Base-by-base conservation (phyloP, 345 rosid species). In the Corymbia maculata region DNA sequence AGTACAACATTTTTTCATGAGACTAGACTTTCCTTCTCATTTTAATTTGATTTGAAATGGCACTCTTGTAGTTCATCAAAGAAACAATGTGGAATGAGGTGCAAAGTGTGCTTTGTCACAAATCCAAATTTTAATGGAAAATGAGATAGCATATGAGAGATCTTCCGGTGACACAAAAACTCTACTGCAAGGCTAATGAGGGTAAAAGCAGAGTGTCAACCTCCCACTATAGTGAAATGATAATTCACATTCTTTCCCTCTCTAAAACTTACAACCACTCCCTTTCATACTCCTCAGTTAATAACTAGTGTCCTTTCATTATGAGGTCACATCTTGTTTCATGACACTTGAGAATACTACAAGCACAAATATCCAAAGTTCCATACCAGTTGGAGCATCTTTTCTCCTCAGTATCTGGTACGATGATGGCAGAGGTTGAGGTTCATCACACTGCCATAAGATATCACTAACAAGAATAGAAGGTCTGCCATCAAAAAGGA, bases 401-500 rank as follows among this genome's bases (percentile, higher is more conserved):
- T 90, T 91, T 90, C 94, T 93, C 88, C 93, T 92, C 91, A 95
- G 87, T 79, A 94, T 89, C n/a, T 92, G 94, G 88, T 89, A 90
- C 6, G 93, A 90, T 51, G 88, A 49, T 30, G 92, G 66, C 6
- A 32, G 51, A 88, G 91, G 88, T 86, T 90, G 90, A 89, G 94
- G 92, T 88, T 92, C 95, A 85, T 93, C 95, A 86, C 87, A 90
- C 75, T 92, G 93, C 89, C 91, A 91, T 88, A 95, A 88, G 50
- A 95, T 92, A 88, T 95, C 97, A 90, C 96, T 92, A 80, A 95
- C 96, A 91, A 95, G 97, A 88, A 95, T 92, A 64, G 97, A 93
- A 59, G 96, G 97, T 88, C 97, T 95, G 93, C 91, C 89, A 86
- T 42, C 51, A 87, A 91, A 87, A 86, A 82, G 84, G 88, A 85